Base-by-base conservation (phyloP, 805 yeast genomes). In the Candida ipomoeae region DNA sequence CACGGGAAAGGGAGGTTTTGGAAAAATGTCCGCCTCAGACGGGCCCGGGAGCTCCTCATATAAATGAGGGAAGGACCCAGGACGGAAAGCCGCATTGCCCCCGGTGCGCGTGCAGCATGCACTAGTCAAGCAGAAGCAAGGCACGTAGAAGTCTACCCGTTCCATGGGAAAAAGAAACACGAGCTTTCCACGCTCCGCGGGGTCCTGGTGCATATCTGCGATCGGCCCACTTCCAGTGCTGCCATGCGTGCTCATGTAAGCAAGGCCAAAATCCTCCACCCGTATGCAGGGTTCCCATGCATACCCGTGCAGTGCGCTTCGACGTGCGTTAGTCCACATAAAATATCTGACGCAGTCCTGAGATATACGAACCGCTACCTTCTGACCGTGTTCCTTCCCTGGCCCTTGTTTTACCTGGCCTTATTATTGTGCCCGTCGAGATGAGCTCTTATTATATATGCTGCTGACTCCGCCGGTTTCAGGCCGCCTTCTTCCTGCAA, bases 101-200 rank as follows among this genome's bases (percentile, higher is more conserved):
- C 23, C 29, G 14, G 11, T 33, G 45, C 45, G 20, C 38, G 21
- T 42, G 31, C 45, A 32, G 20, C 45, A 42, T 42, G 45, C 38
- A 33, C 45, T 33, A 33, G 21, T 38, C 34, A 33, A 23, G 45
- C 45, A 20, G 37, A 42, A n/a, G 45, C 45, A 42, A 18, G 45
- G 45, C 45, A 42, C 31, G 31, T 14, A 17, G 45, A 34, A 10
- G 45, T 20, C 38, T 14, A 18, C 45, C 31, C 31, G 38, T 33
- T 42, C 10, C 31, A 20, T 17, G n/a, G 13, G 45, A 41, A 32
- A 39, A 41, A 20, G 37, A 32, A 41, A 29, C 44, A 3, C 21
- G 29, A 8, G 37, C 29, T 14, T 29, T 41, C 44, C 44, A 20
- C 36, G 44, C 44, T 31, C 10, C 13, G 29, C 10, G 31, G 7